Conservation (phyloP, 805 yeast species). For the Yamadazyma scolyti region DNA sequence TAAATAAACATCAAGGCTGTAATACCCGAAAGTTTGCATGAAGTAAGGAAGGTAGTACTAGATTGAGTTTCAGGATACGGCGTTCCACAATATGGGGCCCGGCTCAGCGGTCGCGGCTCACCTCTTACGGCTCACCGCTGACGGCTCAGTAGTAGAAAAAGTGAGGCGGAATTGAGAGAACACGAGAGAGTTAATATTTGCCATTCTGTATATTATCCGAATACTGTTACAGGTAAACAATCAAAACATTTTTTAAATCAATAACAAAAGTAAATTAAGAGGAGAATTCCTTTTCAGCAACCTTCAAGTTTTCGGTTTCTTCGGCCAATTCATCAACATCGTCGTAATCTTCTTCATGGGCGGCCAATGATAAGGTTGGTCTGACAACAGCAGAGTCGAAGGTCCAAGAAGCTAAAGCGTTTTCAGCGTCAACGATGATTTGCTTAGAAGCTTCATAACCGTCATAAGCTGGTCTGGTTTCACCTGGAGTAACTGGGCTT, state of each 20-base stretch:
- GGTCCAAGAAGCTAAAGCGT: constrained; percentile 95
- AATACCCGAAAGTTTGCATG: too few species aligned
- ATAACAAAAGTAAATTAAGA: constrained; percentile 3
- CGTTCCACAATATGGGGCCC: too few species aligned
- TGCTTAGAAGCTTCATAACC: constrained; percentile 98
- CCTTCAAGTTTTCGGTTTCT: constrained; percentile 37
- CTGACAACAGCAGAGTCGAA: constrained; percentile 91
- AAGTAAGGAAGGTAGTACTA: too few species aligned
- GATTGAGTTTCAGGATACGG: too few species aligned
- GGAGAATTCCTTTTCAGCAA: constrained; percentile 52
- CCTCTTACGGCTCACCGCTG: too few species aligned
- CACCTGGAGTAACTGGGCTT: constrained; percentile 98
- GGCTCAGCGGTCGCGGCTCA: too few species aligned
- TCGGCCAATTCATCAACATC: constrained; percentile 42
- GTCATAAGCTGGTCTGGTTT: constrained; percentile 96
- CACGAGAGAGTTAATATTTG: too few species aligned
- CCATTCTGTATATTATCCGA: too few species aligned
- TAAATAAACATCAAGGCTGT: too few species aligned
- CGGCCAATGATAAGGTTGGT: constrained; percentile 79
- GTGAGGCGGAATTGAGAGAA: too few species aligned
- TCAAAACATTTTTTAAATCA: constrained; percentile 1
- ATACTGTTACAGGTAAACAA: too few species aligned
- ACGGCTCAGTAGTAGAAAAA: too few species aligned
- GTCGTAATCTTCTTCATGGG: constrained; percentile 53
- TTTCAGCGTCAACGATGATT: constrained; percentile 95